These are phyloP conservation scores for Ogataea corticis DNA, from an alignment of 805 yeast species.

Conservation along the genomic window DNA sequence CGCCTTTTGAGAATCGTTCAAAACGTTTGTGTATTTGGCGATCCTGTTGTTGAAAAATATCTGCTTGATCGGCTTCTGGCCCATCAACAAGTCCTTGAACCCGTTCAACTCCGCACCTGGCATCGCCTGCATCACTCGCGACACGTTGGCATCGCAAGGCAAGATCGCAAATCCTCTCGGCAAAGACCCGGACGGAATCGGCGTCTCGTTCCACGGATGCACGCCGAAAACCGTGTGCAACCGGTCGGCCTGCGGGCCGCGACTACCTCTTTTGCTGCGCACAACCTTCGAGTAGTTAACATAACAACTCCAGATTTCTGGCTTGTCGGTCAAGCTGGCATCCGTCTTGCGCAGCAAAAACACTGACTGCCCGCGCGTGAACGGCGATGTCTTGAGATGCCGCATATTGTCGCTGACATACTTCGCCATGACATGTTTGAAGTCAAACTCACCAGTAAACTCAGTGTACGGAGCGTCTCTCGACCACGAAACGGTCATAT, in stretches of 20 bases:
- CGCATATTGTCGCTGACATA: slow-evolving; percentile 53
- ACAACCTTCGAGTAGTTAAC: slow-evolving; percentile 38
- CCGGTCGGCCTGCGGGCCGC: not conserved
- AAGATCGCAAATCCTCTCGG: slow-evolving; percentile 42
- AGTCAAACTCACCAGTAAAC: slow-evolving; percentile 43
- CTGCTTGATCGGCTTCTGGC: slow-evolving; percentile 31
- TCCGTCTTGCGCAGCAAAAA: slow-evolving; percentile 49
- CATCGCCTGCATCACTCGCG: slow-evolving; percentile 68
- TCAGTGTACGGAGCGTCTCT: slow-evolving; percentile 33
- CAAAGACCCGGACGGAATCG: slow-evolving; percentile 25
- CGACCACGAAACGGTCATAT: slow-evolving; percentile 48
- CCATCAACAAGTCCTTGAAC: slow-evolving; percentile 40
- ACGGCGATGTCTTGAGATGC: slow-evolving; percentile 58
- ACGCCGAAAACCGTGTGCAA: slow-evolving; percentile 48
- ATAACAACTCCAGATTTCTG: slow-evolving; percentile 60
- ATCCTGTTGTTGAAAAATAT: slow-evolving; percentile 56
- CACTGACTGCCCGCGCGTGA: slow-evolving; percentile 57
- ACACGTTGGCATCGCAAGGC: slow-evolving; percentile 64
- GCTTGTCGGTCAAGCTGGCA: slow-evolving; percentile 34
- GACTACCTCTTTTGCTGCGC: slow-evolving; percentile 7
- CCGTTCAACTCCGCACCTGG: slow-evolving; percentile 52
- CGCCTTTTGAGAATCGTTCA: slow-evolving; percentile 70
- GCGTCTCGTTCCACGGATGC: slow-evolving; percentile 55
- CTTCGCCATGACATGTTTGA: slow-evolving; percentile 47
- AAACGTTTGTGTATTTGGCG: slow-evolving; percentile 49